A percentile compares a stretch with the other conserved stretches of the same genome.
Conservation (phyloP, 257 asterid genomes). For the Lithospermum erythrorhizon region DNA sequence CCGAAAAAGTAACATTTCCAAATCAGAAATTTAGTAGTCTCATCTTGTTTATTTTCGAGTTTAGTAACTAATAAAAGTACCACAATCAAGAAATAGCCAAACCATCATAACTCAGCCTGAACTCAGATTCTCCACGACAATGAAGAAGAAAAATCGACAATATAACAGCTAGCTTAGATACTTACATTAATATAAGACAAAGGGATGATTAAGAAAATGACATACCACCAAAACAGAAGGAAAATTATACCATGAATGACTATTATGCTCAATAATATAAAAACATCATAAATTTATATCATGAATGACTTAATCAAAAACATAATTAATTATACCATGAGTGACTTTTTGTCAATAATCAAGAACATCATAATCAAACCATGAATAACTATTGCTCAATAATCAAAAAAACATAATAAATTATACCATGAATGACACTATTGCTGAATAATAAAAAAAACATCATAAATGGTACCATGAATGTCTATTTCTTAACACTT, state of each 20-base stretch:
- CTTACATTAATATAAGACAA: neutral
- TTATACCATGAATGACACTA: too few relatives aligned
- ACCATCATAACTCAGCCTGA: neutral
- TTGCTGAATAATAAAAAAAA: too few relatives aligned
- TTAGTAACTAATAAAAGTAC: neutral
- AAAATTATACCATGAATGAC: neutral
- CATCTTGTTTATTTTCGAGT: too few relatives aligned
- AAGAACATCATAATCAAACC: too few relatives aligned
- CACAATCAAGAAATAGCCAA: neutral
- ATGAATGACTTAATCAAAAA: too few relatives aligned
- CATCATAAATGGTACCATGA: too few relatives aligned
- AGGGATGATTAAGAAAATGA: neutral
- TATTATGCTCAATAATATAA: neutral
- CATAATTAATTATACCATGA: too few relatives aligned
- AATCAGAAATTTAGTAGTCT: too few relatives aligned
- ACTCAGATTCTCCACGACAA: neutral
- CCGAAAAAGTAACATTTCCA: neutral
- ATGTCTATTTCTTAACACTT: too few relatives aligned
- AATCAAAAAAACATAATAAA: too few relatives aligned
- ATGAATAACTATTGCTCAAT: too few relatives aligned
- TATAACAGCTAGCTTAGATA: neutral
- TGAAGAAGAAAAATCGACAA: neutral
- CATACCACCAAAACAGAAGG: constrained; percentile 1
- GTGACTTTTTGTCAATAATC: too few relatives aligned
- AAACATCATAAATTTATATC: neutral